phyloP scores from a whole-genome alignment of 768 basidiomycete genomes.

The Lyophyllum atratum region DNA sequence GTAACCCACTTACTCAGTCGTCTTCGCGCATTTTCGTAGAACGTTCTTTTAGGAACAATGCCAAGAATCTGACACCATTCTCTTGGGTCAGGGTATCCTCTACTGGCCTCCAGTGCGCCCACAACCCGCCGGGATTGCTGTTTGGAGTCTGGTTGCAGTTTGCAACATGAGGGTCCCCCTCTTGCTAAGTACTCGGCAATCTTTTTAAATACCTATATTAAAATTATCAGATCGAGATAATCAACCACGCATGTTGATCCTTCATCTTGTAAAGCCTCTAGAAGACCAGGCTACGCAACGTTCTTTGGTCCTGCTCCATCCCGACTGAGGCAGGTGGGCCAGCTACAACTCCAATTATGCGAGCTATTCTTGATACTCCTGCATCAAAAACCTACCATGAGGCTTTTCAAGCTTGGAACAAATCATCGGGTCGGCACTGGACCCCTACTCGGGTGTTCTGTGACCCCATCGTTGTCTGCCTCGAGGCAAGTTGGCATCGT shows the following conservation, averaged over 20 bases:
- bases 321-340: background rate
- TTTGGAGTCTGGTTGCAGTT: background rate
- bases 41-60: background rate
- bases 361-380: constrained; percentile 1
- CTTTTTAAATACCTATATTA: background rate
- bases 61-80: background rate
- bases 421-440: constrained; percentile 4
- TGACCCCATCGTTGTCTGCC: constrained; percentile 13
- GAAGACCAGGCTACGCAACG: background rate
- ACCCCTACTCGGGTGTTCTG: constrained; percentile 10
- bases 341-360: background rate
- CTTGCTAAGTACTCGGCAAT: background rate
- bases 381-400: constrained; percentile 12
- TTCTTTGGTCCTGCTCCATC: constrained; percentile 3
- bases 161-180: background rate
- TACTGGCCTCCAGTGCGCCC: background rate
- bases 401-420: constrained; percentile 5
- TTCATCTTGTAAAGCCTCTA: background rate
- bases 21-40: background rate
- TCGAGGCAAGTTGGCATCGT: constrained; percentile 20
- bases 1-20: background rate
- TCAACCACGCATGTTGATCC: constrained; percentile 1
- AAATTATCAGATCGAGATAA: constrained; percentile 6
- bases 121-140: constrained; percentile 5
- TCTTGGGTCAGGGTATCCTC: background rate